Evolutionary conservation across 1,284 basidiomycete genomes (phyloP).

Genomic region (Leccinum ponderosum): DNA sequence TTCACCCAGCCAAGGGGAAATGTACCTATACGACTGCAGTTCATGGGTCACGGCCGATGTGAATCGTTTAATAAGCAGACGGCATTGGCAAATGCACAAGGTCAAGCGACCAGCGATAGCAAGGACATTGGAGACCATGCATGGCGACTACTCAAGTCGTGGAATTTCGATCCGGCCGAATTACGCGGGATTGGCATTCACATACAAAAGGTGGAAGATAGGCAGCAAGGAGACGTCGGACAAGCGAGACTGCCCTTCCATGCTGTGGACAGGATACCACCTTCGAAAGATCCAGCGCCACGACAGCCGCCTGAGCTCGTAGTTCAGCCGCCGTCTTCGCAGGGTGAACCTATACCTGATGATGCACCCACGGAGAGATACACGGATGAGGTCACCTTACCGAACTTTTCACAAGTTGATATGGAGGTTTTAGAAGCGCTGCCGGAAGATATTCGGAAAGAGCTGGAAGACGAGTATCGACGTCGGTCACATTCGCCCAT

Average conservation of each 20-base stretch:
- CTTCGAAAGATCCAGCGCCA: neutral
- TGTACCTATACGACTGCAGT: constrained; percentile 46
- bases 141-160: constrained; percentile 71
- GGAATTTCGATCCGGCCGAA: constrained; percentile 82
- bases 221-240: constrained; percentile 29
- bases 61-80: constrained; percentile 80
- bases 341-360: constrained; percentile 15
- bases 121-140: constrained; percentile 76
- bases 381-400: constrained; percentile 43
- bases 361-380: constrained; percentile 9
- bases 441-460: constrained; percentile 67
- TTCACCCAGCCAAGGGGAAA: neutral
- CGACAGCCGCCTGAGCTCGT: constrained; percentile 24
- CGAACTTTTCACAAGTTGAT: constrained; percentile 77
- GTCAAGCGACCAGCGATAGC: constrained; percentile 73
- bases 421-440: constrained; percentile 69
- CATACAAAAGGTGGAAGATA: constrained; percentile 82
- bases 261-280: constrained; percentile 15
- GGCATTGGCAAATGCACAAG: constrained; percentile 56
- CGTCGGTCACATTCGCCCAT: constrained; percentile 51
- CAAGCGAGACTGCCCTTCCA: constrained; percentile 61
- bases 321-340: constrained; percentile 39
- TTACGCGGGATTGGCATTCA: constrained; percentile 93
- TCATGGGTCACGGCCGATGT: constrained; percentile 91
- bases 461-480: constrained; percentile 68